Evolutionary conservation across 345 rosid genomes (phyloP), one percentile per base, ranked within the genome.

Genomic region (Hypericum androsaemum): DNA sequence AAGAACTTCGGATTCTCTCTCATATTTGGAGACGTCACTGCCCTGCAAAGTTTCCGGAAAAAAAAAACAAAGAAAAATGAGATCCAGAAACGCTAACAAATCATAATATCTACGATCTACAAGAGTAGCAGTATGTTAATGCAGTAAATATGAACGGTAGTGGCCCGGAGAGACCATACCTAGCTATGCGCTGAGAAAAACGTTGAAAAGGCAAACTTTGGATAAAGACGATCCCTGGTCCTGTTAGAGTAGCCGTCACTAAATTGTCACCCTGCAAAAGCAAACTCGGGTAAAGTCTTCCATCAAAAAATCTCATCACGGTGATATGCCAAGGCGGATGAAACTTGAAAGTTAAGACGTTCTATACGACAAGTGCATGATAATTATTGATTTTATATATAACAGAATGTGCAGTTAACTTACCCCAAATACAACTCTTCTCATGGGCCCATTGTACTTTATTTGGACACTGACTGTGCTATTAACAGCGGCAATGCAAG

Each of bases 11-110:
- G 99, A 68, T 88, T 94, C 72, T 88, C 99, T 68, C 97, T 81
- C 97, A 94, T 80, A 81, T 94, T 94, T 37, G 99, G 99, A n/a
- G 97, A 88, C 38, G 99, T 80, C 53, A 94, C 99, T 12, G 99
- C 83, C 85, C 97, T 92, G 85, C 59, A 65, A 67, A 59, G 32
- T 22, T 22, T 4, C 1, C 4, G 2, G 32, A 22, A 22, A 22
- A 22, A 1, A 22, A 22, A 22, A 22, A 22, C 32, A 22, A 22
- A 22, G 32, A 22, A 22, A 1, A 22, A 22, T 22, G 32, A 22
- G 4, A 22, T 22, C 32, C 32, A 22, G 32, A 22, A 22, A 22
- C 4, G 32, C 32, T n/a, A n/a, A 22, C 1, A 22, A 22, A 22
- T 22, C 4, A 4, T 22, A 22, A 22, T n/a, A 22, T 22, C 32